A percentile compares a stretch with the other conserved stretches of the same genome.
Conservation (phyloP, 352 stramenopile genomes). For the Phytophthora pinifolia region DNA sequence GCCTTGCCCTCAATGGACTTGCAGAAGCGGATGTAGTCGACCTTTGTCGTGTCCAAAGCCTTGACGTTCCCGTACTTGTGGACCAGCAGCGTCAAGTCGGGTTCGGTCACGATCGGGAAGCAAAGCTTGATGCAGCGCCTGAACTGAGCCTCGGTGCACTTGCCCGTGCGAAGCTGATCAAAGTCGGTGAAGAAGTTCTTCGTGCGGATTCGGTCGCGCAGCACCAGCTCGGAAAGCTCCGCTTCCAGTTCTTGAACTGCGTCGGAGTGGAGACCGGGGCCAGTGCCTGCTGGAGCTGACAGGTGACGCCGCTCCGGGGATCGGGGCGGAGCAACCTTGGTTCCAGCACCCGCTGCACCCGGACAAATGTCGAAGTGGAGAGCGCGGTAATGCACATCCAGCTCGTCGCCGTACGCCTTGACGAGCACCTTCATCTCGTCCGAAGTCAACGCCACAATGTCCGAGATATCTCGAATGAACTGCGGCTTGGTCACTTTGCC, state of each 20-base stretch:
- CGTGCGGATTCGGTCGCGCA: constrained; percentile 75
- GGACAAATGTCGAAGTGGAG: constrained; percentile 75
- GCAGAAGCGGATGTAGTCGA: constrained; percentile 82
- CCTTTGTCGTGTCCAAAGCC: constrained; percentile 48
- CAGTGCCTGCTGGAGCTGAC: constrained; percentile 28
- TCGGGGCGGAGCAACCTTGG: constrained; percentile 24
- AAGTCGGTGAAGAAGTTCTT: constrained; percentile 89
- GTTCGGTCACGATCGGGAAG: constrained; percentile 63
- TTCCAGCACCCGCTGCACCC: constrained; percentile 32
- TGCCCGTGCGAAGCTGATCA: constrained; percentile 69
- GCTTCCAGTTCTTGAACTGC: constrained; percentile 56
- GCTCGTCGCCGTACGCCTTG: constrained; percentile 69
- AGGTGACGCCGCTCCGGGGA: constrained; percentile 63
- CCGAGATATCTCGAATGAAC: constrained; percentile 71
- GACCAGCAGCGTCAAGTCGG: constrained; percentile 56
- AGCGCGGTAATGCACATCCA: constrained; percentile 79
- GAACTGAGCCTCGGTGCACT: constrained; percentile 80
- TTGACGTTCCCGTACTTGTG: constrained; percentile 54
- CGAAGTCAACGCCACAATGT: constrained; percentile 55
- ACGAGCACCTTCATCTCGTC: constrained; percentile 60
- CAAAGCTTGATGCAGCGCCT: constrained; percentile 78
- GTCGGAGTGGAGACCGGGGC: constrained; percentile 15
- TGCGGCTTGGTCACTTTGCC: constrained; percentile 81
- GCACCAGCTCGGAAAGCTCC: constrained; percentile 52
- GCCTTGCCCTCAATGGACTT: constrained; percentile 56